These are phyloP conservation scores for Auriscalpium vulgare DNA, from an alignment of 768 basidiomycete species.

Conservation along the genomic window DNA sequence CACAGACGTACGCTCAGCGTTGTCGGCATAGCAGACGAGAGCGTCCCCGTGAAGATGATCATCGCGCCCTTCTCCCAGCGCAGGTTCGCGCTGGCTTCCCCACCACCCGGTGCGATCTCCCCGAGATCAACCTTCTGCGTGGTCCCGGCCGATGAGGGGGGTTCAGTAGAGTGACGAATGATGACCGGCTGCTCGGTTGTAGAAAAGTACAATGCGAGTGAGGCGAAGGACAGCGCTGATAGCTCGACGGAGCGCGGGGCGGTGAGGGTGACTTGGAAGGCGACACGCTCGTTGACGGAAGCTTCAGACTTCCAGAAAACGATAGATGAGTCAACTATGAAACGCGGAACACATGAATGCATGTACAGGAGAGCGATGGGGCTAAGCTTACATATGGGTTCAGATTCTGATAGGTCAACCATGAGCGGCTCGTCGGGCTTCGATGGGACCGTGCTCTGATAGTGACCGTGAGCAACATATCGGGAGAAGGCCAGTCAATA, in stretches of 20 bases:
- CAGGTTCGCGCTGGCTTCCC: conserved; percentile 34
- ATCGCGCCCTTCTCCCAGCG: conserved; percentile 49
- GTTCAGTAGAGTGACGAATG: conserved; percentile 34
- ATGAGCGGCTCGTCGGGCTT: conserved; percentile 46
- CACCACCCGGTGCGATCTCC: conserved; percentile 20
- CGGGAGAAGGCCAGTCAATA: conserved; percentile 3
- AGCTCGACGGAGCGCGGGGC: conserved; percentile 43
- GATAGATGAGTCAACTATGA: conserved; percentile 52
- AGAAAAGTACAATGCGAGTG: conserved; percentile 54
- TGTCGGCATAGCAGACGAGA: conserved; percentile 42
- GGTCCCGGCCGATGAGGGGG: neutral
- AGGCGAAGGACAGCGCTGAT: conserved; percentile 51
- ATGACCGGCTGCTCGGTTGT: conserved; percentile 39
- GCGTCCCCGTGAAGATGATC: conserved; percentile 53
- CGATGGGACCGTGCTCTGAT: conserved; percentile 65
- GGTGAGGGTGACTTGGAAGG: conserved; percentile 68
- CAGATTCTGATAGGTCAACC: conserved; percentile 56
- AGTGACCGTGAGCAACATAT: neutral
- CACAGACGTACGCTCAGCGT: conserved; percentile 42
- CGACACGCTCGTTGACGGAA: conserved; percentile 48
- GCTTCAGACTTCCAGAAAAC: conserved; percentile 68
- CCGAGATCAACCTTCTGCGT: conserved; percentile 44
- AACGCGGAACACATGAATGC: neutral
- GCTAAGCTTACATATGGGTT: conserved; percentile 48
- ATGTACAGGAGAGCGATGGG: conserved; percentile 5